These are phyloP conservation scores for Dalbergia cochinchinensis DNA, from an alignment of 306 rosid genomes.

Conservation along the genomic window DNA sequence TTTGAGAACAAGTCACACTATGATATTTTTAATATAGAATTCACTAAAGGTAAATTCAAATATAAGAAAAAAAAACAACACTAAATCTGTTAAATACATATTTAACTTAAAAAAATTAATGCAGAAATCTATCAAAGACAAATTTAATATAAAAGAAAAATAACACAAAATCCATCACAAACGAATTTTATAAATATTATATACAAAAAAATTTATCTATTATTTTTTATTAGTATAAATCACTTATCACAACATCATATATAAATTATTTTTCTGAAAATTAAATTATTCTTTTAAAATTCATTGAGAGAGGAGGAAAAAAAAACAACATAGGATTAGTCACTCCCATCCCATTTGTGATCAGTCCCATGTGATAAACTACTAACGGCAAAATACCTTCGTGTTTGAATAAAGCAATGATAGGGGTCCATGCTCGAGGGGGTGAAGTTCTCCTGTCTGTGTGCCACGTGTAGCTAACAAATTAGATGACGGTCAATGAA, in stretches of 20 bases:
- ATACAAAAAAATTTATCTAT: too few relatives aligned
- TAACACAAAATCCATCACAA: too few relatives aligned
- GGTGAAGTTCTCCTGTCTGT: neutral
- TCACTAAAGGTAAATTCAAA: too few relatives aligned
- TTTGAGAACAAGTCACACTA: too few relatives aligned
- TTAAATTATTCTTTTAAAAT: neutral
- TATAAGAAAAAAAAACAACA: too few relatives aligned
- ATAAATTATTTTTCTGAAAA: neutral
- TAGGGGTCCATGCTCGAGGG: conserved; percentile 38
- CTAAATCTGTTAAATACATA: too few relatives aligned
- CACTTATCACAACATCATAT: neutral
- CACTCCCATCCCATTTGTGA: conserved; percentile 13
- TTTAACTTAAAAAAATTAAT: too few relatives aligned
- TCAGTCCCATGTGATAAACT: conserved; percentile 43
- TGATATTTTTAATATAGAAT: too few relatives aligned
- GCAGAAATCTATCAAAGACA: too few relatives aligned
- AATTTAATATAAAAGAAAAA: too few relatives aligned
- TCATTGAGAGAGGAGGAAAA: neutral
- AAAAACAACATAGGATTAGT: neutral
- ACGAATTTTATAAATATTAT: too few relatives aligned
- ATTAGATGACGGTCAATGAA: conserved; percentile 36
- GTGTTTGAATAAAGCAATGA: conserved; percentile 35
- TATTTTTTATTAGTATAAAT: too few relatives aligned
- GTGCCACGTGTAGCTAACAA: conserved; percentile 44
- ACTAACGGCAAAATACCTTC: conserved; percentile 30